Percentiles rank a stretch among this genome's conserved stretches.
Evolutionary conservation across 2,329 filamentous ascomycete genomes (phyloP).

Genomic region (Thermothelomyces thermophilus): DNA sequence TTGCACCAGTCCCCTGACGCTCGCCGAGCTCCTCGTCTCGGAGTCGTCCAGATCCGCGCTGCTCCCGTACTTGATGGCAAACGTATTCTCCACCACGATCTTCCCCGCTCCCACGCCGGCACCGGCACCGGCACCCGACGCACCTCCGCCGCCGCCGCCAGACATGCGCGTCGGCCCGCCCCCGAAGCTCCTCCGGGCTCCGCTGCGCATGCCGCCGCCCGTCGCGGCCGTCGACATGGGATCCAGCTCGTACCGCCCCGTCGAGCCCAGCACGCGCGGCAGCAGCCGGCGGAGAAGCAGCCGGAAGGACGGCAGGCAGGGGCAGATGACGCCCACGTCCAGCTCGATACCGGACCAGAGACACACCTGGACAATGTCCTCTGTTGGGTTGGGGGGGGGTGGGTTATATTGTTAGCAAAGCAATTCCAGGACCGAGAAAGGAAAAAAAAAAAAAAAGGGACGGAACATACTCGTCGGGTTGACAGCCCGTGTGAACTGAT

Average conservation of each 20-base stretch:
- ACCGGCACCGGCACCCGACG: neutral
- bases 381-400: no score
- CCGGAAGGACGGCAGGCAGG: constrained; percentile 22
- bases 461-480: constrained; percentile 22
- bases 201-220: neutral
- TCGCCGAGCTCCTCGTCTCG: constrained; percentile 9
- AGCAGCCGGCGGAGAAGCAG: constrained; percentile 19
- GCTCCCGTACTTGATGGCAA: constrained; percentile 6
- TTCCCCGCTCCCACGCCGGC: neutral
- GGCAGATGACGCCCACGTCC: constrained; percentile 24
- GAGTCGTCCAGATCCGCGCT: neutral
- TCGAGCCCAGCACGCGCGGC: constrained; percentile 15
- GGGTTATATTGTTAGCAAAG: no score
- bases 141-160: neutral
- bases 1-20: constrained; percentile 13
- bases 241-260: constrained; percentile 19
- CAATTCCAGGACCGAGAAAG: neutral
- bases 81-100: constrained; percentile 5
- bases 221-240: constrained; percentile 1
- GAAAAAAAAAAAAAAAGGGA: neutral
- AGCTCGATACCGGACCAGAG: constrained; percentile 24
- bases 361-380: constrained; percentile 20
- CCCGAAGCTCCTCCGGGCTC: neutral
- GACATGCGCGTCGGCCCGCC: no score
- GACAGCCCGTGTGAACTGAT: constrained; percentile 16